A percentile compares a stretch with the other conserved stretches of the same genome.
These are phyloP conservation scores for Chenopodium suecicum DNA, from an alignment of 148 eudicot genomes.

Conservation along the genomic window DNA sequence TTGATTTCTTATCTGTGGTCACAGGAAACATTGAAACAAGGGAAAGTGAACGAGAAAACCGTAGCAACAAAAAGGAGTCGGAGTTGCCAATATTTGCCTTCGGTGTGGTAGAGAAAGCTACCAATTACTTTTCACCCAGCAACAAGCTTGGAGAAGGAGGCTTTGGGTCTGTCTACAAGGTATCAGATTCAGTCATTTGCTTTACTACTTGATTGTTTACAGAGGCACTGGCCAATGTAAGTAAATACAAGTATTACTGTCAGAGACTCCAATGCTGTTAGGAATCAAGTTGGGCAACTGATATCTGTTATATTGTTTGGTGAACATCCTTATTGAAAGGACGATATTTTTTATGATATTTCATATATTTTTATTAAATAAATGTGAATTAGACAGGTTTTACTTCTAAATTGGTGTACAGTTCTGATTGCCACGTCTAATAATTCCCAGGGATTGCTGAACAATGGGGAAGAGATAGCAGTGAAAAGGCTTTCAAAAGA, in stretches of 20 bases:
- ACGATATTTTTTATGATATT: too few species aligned
- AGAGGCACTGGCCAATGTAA: not conserved
- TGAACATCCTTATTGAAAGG: too few species aligned
- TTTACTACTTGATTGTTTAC: not conserved
- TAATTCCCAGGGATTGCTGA: not conserved
- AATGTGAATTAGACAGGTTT: not conserved
- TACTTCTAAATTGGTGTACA: too few species aligned
- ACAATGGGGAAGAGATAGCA: not conserved
- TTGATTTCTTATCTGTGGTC: not conserved
- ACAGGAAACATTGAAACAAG: not conserved
- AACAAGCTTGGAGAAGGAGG: not conserved
- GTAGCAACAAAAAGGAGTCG: not conserved
- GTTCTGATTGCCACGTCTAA: not conserved
- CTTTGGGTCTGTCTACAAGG: not conserved
- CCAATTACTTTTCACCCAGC: not conserved
- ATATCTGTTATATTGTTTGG: too few species aligned
- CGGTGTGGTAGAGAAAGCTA: not conserved
- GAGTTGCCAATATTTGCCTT: not conserved
- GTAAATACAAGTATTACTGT: too few species aligned
- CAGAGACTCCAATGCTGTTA: too few species aligned
- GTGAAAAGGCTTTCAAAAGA: not conserved
- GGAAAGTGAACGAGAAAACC: not conserved
- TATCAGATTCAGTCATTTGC: not conserved
- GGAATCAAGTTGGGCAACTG: too few species aligned
- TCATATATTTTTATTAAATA: too few species aligned